Conservation (phyloP, 176 grass and related monocot genomes). For the Aechmea fasciata region DNA sequence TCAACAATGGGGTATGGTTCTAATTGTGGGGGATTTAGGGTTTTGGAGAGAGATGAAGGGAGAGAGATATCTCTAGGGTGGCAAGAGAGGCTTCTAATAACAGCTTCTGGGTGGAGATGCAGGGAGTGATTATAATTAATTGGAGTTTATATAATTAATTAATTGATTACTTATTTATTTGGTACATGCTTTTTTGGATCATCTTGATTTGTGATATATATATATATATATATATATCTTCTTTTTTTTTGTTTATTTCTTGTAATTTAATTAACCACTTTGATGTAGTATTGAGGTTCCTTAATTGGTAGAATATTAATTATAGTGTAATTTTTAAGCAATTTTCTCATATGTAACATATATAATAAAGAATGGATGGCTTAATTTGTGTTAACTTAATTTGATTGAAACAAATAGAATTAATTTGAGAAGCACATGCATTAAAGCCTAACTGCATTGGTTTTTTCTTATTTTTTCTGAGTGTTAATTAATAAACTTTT, state of each 20-base stretch:
- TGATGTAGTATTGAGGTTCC: neutral
- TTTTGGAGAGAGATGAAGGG: slow-evolving; percentile 32
- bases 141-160: too few species aligned
- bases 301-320: too few species aligned
- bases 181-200: neutral
- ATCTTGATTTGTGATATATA: slow-evolving; percentile 15
- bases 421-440: too few species aligned
- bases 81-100: slow-evolving; percentile 39
- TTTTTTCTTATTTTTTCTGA: too few species aligned
- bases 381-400: too few species aligned
- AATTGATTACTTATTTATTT: neutral
- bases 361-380: too few species aligned
- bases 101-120: slow-evolving; percentile 42
- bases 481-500: too few species aligned
- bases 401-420: too few species aligned
- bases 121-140: neutral
- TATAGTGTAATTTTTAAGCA: too few species aligned
- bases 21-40: slow-evolving; percentile 37
- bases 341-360: too few species aligned
- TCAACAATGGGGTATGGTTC: slow-evolving; percentile 16
- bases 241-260: slow-evolving; percentile 7
- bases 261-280: neutral
- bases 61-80: slow-evolving; percentile 44
- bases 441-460: too few species aligned
- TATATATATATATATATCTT: too few species aligned